phyloP scores from a whole-genome alignment of 106 monocot genomes.

The Triglochin maritima region DNA sequence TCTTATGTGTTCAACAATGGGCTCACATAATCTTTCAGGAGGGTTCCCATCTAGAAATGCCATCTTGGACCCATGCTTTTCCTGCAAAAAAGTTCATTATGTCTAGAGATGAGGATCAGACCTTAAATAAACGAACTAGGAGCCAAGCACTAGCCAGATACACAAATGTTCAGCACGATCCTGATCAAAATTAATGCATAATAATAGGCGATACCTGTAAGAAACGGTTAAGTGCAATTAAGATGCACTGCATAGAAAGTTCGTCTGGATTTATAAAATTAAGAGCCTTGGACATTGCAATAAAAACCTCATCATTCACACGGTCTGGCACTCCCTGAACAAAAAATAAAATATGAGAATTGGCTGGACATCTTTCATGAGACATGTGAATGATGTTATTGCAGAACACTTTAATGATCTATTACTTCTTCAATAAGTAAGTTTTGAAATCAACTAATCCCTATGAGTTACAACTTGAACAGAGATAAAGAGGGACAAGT shows the following conservation, averaged over 20 bases:
- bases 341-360: background rate
- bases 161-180: too few relatives aligned
- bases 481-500: too few relatives aligned
- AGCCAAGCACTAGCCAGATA: too few relatives aligned
- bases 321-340: constrained; percentile 87
- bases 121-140: too few relatives aligned
- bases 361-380: background rate
- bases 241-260: constrained; percentile 95
- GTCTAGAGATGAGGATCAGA: background rate
- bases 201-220: constrained; percentile 45
- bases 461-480: too few relatives aligned
- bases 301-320: constrained; percentile 97
- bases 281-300: constrained; percentile 99
- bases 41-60: constrained; percentile 97
- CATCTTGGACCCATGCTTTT: constrained; percentile 98
- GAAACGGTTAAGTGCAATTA: constrained; percentile 96
- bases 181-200: too few relatives aligned
- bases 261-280: constrained; percentile 99
- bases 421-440: too few relatives aligned
- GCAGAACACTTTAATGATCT: too few relatives aligned
- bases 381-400: background rate
- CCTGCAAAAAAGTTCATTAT: constrained; percentile 35
- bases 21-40: constrained; percentile 86
- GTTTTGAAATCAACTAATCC: too few relatives aligned
- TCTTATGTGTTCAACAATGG: constrained; percentile 75